These are phyloP conservation scores for Aspergillus pseudonomiae DNA, from an alignment of 2,329 filamentous ascomycete species.

Conservation along the genomic window DNA sequence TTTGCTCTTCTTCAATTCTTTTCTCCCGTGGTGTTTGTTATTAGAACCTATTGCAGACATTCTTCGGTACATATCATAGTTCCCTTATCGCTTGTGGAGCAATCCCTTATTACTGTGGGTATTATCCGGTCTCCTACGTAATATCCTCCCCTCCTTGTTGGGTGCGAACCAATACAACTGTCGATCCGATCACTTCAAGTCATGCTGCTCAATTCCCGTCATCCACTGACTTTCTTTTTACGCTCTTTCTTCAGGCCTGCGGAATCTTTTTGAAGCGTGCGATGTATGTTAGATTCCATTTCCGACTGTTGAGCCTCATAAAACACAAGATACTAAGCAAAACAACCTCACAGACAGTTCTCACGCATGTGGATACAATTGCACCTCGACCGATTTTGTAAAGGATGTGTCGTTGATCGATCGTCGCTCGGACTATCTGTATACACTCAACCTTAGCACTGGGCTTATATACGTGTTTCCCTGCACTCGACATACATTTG, in stretches of 20 bases:
- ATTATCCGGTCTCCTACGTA: conserved; percentile 7
- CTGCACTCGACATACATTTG: not conserved
- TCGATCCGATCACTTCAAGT: not conserved
- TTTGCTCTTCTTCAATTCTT: conserved; percentile 10
- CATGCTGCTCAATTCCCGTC: not conserved
- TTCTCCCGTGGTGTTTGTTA: conserved; percentile 9
- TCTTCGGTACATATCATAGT: not conserved
- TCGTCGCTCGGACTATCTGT: conserved; percentile 3
- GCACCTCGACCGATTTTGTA: conserved; percentile 2
- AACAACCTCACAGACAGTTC: not conserved
- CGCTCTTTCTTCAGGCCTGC: not conserved
- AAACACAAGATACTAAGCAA: not conserved
- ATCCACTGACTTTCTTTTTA: not conserved
- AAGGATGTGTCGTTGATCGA: conserved; percentile 25
- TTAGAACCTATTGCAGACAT: not conserved
- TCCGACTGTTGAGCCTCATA: not conserved
- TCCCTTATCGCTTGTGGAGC: conserved; percentile 20
- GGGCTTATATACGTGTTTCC: conserved; percentile 1
- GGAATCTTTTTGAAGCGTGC: not conserved
- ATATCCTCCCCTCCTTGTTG: conserved; percentile 7
- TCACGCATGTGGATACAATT: conserved; percentile 12
- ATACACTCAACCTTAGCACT: conserved; percentile 1
- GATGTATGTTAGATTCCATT: not conserved
- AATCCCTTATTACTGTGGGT: conserved; percentile 12
- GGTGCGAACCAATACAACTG: not conserved